A percentile compares a stretch with the other conserved stretches of the same genome.
Evolutionary conservation across 148 eudicot genomes (phyloP).

Genomic region (Salicornia ramosissima): DNA sequence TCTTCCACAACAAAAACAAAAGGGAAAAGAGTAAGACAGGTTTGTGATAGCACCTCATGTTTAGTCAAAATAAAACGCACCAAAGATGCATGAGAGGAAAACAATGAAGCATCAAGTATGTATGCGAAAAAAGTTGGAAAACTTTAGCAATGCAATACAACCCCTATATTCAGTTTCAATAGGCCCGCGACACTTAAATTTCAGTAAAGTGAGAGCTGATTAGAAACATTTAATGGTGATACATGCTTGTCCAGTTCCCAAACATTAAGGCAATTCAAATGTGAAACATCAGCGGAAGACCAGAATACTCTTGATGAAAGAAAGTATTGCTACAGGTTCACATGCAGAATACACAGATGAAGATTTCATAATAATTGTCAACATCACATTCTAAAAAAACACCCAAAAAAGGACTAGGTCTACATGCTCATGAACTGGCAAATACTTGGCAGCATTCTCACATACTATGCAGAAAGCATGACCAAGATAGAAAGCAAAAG

Average conservation of each 20-base stretch:
- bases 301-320: not conserved
- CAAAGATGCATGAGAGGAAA: not conserved
- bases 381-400: not conserved
- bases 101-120: not conserved
- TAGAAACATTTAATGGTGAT: too few relatives aligned
- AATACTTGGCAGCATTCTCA: not conserved
- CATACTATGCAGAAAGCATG: not conserved
- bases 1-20: conserved; percentile 41
- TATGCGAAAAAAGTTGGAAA: not conserved
- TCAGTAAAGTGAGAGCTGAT: too few relatives aligned
- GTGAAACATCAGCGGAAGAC: too few relatives aligned
- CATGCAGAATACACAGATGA: not conserved
- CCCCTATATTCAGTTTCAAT: too few relatives aligned
- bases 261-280: too few relatives aligned
- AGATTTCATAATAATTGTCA: not conserved
- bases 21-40: conserved; percentile 9
- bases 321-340: not conserved
- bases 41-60: not conserved
- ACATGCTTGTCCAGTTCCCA: too few relatives aligned
- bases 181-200: too few relatives aligned
- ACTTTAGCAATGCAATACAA: not conserved
- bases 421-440: too few relatives aligned
- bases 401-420: too few relatives aligned
- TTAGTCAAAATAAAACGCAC: not conserved
- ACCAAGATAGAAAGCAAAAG: not conserved